These are phyloP conservation scores for Tardiomyces digboiensis DNA, from an alignment of 1,139 yeast genomes.

Conservation along the genomic window DNA sequence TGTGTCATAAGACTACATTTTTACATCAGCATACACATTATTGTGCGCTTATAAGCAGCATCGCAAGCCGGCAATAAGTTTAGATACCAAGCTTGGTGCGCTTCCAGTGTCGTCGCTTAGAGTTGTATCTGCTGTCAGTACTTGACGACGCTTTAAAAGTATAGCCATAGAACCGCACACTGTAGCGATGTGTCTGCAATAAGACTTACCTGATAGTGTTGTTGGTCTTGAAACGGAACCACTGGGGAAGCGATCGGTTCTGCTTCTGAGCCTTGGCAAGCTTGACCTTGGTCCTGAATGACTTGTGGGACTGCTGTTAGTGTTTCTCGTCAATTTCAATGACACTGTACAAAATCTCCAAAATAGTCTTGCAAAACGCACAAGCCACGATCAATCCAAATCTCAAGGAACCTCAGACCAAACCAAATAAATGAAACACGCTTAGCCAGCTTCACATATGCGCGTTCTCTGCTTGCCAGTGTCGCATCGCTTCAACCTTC, in stretches of 20 bases:
- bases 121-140: slow-evolving; percentile 59
- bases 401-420: too few relatives aligned
- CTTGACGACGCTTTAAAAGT: background rate
- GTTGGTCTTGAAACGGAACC: slow-evolving; percentile 98
- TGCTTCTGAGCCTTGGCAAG: slow-evolving; percentile 99
- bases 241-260: slow-evolving; percentile 99
- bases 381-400: too few relatives aligned
- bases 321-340: too few relatives aligned
- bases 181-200: slow-evolving; percentile 4
- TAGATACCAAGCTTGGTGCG: slow-evolving; percentile 98
- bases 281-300: slow-evolving; percentile 98
- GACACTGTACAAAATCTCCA: too few relatives aligned
- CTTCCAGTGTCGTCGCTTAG: slow-evolving; percentile 99
- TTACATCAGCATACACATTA: slow-evolving; percentile 1
- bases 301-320: slow-evolving; percentile 64
- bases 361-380: too few relatives aligned
- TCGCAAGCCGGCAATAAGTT: slow-evolving; percentile 22
- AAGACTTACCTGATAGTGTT: slow-evolving; percentile 69
- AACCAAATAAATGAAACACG: too few relatives aligned
- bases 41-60: background rate
- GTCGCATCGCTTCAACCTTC: too few relatives aligned
- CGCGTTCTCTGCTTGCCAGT: too few relatives aligned
- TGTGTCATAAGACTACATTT: background rate
- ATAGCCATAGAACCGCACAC: background rate
- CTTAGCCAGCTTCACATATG: too few relatives aligned